Evolutionary conservation across 2,329 filamentous ascomycete species (phyloP), one percentile per base, ranked within the genome.

Genomic region (Cladosporium sp.): DNA sequence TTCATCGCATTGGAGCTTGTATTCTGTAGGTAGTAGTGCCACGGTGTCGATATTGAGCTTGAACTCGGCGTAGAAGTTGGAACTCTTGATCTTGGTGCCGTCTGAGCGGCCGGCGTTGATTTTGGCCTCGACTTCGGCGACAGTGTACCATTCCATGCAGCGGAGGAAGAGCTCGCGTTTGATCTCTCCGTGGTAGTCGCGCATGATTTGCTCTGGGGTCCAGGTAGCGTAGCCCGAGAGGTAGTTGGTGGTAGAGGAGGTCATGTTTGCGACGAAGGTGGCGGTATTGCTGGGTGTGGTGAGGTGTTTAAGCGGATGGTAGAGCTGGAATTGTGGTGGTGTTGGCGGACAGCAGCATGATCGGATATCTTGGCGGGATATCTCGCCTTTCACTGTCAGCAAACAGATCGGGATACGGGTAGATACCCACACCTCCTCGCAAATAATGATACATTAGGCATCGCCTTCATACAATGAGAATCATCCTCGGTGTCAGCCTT

Each of bases 111-210:
- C 49, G 48, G 8, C 13, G 48, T 53, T 62, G 48, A 62, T 53
- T 30, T 62, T 62, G 5, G n/a, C 16, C 25, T 53, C 30, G 48
- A 62, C 48, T 54, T 62, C 59, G 18, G 48, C 8, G 48, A 43
- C 46, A 14, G 59, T 54, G 46, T 62, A 62, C 59, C 59, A 62
- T 8, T 62, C 59, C 30, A 53, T 53, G 59, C 59, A 62, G 11
- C 30, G 48, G 1, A 54, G 4, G n/a, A 62, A 28, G 48, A 54
- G 21, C 2, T 28, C 23, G 7, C 49, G n/a, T 28, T 62, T 62
- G 48, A 62, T 10, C 32, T 43, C 28, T 10, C 59, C 48, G 13
- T 51, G 21, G 59, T 54, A 51, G 21, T 62, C 46, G 3, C 23
- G 48, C 48, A 62, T 62, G 21, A 62, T 16, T 13, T 54, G 5